Conservation (phyloP, 768 basidiomycete species). For the Tulasnella sp. region DNA sequence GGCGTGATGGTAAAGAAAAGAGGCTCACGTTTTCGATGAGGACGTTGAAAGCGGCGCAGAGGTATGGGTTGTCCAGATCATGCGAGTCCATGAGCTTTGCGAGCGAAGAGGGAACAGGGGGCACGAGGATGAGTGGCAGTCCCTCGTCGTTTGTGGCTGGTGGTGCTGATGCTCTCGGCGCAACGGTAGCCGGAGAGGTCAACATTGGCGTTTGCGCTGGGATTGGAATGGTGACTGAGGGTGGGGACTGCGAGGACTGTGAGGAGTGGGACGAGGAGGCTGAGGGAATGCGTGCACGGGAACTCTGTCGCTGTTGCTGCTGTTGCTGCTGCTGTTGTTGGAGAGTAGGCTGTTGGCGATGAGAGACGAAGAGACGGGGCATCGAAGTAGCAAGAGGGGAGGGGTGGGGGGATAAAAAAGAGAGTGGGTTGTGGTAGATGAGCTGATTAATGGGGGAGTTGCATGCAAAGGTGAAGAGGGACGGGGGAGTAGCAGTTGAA, state of each 20-base stretch:
- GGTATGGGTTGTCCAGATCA: constrained; percentile 20
- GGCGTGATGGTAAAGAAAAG: neutral
- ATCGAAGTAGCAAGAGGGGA: constrained; percentile 1
- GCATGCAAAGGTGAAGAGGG: neutral
- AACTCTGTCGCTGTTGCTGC: constrained; percentile 8
- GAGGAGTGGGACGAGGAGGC: neutral
- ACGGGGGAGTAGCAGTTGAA: neutral
- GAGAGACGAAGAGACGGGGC: constrained; percentile 18
- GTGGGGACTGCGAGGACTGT: neutral
- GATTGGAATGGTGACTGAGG: neutral
- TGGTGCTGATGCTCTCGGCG: constrained; percentile 1
- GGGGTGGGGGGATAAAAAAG: neutral
- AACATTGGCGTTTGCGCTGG: constrained; percentile 3
- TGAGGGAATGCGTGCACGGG: constrained; percentile 5
- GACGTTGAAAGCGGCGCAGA: constrained; percentile 20
- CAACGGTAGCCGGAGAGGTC: neutral
- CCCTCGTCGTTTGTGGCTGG: neutral
- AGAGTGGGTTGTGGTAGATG: neutral
- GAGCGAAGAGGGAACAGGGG: constrained; percentile 3
- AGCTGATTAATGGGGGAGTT: neutral
- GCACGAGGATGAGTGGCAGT: constrained; percentile 16
- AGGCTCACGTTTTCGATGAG: constrained; percentile 22
- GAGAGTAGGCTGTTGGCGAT: constrained; percentile 7
- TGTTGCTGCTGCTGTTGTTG: constrained; percentile 1
- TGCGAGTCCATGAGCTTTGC: constrained; percentile 20